Conservation (phyloP, 305 asterid genomes). For the Galium porrigens region DNA sequence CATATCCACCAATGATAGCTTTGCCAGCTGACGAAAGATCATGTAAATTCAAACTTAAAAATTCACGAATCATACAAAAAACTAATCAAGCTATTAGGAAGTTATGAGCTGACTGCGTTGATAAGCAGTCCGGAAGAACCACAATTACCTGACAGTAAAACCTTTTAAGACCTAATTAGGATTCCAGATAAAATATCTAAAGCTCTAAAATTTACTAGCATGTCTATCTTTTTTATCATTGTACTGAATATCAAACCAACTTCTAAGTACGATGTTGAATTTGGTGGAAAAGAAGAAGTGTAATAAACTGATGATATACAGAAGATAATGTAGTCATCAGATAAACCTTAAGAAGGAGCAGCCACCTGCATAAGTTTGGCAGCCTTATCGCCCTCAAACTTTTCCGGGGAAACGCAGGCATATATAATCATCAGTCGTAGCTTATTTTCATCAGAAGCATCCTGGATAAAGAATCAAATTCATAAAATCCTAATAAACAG, state of each 20-base stretch:
- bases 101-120: not conserved
- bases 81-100: not conserved
- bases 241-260: not conserved
- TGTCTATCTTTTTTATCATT: not conserved
- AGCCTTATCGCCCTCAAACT: conserved; percentile 89
- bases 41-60: not conserved
- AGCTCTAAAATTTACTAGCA: not conserved
- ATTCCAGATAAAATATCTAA: not conserved
- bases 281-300: not conserved
- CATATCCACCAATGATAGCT: conserved; percentile 72
- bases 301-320: not conserved
- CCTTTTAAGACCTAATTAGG: not conserved
- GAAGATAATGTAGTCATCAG: not conserved
- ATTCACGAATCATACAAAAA: not conserved
- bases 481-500: conserved; percentile 9
- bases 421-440: conserved; percentile 82
- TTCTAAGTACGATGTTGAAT: not conserved
- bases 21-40: conserved; percentile 55
- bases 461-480: conserved; percentile 30
- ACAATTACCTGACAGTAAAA: not conserved
- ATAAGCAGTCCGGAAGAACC: not conserved
- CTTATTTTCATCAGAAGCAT: conserved; percentile 45
- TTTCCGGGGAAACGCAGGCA: conserved; percentile 76
- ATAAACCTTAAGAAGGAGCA: conserved; percentile 11
- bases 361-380: conserved; percentile 85